Percentiles rank a stretch among this genome's conserved stretches.
These are phyloP conservation scores for Porcisia deanei DNA, from an alignment of 208 protist species.

Conservation along the genomic window DNA sequence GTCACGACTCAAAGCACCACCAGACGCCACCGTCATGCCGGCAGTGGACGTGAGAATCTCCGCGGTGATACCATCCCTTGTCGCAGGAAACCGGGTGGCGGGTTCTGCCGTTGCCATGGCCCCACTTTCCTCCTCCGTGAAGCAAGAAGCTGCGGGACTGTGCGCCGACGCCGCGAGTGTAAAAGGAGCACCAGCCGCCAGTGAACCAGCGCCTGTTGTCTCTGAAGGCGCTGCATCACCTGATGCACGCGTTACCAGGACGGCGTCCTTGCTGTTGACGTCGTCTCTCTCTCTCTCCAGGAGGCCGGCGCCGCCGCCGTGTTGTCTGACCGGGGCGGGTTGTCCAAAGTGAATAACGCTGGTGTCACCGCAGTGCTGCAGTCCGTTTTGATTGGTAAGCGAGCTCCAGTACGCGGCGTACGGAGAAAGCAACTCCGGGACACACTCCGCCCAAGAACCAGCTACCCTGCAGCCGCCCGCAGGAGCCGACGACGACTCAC, in stretches of 20 bases:
- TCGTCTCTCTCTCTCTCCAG: neutral
- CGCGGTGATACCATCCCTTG: neutral
- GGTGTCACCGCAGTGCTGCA: neutral
- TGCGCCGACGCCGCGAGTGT: neutral
- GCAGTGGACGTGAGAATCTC: conserved; percentile 1
- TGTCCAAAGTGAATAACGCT: conserved; percentile 13
- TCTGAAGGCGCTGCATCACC: conserved; percentile 12
- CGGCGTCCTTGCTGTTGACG: conserved; percentile 4
- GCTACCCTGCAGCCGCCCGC: neutral
- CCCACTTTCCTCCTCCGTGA: neutral
- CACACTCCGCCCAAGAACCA: neutral
- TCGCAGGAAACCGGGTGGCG: neutral
- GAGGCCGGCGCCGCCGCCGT: neutral
- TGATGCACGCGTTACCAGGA: conserved; percentile 16
- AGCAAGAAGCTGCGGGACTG: neutral
- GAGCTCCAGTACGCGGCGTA: conserved; percentile 22
- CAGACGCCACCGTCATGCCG: neutral
- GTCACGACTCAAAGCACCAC: conserved; percentile 1
- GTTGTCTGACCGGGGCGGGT: neutral
- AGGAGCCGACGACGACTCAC: neutral
- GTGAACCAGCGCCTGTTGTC: conserved; percentile 13
- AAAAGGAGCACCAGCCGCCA: conserved; percentile 10
- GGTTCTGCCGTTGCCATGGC: neutral
- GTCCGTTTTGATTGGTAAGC: neutral
- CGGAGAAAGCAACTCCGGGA: conserved; percentile 24